Evolutionary conservation across 805 yeast species (phyloP).

Genomic region (Candida krabiensis): DNA sequence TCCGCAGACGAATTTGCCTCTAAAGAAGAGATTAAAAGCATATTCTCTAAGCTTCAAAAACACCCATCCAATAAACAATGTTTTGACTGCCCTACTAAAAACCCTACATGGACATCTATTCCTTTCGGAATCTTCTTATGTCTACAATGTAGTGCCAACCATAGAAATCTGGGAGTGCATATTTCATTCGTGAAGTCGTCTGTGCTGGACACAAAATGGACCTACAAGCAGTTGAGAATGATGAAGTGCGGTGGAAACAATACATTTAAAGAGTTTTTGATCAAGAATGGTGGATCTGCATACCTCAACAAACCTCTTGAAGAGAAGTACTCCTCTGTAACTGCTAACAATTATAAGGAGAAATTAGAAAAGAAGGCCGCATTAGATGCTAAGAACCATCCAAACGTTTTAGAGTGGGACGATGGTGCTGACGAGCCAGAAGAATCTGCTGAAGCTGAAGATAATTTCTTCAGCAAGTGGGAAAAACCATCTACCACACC

Average conservation of each 20-base stretch:
- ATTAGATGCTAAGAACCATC: slow-evolving; percentile 67
- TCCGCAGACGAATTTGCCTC: slow-evolving; percentile 48
- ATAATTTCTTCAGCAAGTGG: slow-evolving; percentile 92
- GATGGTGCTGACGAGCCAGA: slow-evolving; percentile 39
- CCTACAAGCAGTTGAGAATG: slow-evolving; percentile 81
- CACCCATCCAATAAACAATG: slow-evolving; percentile 76
- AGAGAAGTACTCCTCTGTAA: slow-evolving; percentile 75
- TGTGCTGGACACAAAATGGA: slow-evolving; percentile 86
- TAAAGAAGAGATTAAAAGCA: slow-evolving; percentile 65
- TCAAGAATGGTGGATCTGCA: slow-evolving; percentile 82
- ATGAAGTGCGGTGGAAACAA: slow-evolving; percentile 95
- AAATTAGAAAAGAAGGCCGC: slow-evolving; percentile 70
- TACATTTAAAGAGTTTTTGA: slow-evolving; percentile 76
- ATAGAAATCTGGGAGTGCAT: slow-evolving; percentile 94
- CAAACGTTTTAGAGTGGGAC: slow-evolving; percentile 71
- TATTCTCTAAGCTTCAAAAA: slow-evolving; percentile 63
- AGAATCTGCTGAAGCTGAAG: slow-evolving; percentile 65
- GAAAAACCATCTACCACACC: slow-evolving; percentile 66
- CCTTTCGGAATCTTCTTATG: slow-evolving; percentile 94
- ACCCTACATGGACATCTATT: slow-evolving; percentile 98
- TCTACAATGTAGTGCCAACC: slow-evolving; percentile 92
- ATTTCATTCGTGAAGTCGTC: slow-evolving; percentile 92
- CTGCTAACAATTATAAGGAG: slow-evolving; percentile 79
- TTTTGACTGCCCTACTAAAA: slow-evolving; percentile 91
- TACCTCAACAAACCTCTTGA: slow-evolving; percentile 65